Evolutionary conservation across 192 early-diverging fungal genomes (phyloP).

Genomic region (Coemansia sp.): DNA sequence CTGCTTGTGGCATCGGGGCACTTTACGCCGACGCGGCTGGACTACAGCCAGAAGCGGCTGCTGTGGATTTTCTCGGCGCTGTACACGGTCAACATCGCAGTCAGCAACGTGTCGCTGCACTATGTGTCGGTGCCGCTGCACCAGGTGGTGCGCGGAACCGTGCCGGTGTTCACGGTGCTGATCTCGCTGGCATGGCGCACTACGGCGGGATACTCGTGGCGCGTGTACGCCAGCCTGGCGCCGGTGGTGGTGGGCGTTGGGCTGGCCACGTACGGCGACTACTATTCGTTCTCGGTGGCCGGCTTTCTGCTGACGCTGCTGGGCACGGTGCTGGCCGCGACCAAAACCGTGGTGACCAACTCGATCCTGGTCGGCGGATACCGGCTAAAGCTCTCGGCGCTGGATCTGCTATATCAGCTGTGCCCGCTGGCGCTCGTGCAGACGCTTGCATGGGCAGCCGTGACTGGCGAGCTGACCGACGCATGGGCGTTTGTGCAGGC

Average conservation of each 20-base stretch:
- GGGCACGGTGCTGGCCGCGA: constrained; percentile 71
- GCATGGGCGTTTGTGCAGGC: constrained; percentile 3
- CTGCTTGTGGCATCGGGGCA: constrained; percentile 46
- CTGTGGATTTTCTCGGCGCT: constrained; percentile 78
- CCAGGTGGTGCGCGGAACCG: constrained; percentile 79
- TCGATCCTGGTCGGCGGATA: constrained; percentile 65
- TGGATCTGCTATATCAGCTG: constrained; percentile 79
- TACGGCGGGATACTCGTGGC: constrained; percentile 26
- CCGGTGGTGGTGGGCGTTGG: constrained; percentile 71
- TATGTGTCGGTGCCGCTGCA: constrained; percentile 64
- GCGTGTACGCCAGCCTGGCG: constrained; percentile 34
- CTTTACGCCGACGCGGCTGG: constrained; percentile 55
- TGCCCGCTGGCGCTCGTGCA: constrained; percentile 72
- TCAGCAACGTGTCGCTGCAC: constrained; percentile 78
- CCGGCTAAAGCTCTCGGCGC: constrained; percentile 67
- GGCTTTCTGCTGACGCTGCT: constrained; percentile 76
- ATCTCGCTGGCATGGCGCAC: constrained; percentile 54
- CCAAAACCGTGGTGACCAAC: constrained; percentile 84
- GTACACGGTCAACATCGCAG: constrained; percentile 87
- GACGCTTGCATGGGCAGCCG: constrained; percentile 59
- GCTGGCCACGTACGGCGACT: constrained; percentile 80
- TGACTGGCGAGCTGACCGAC: constrained; percentile 60
- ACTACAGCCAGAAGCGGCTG: constrained; percentile 57
- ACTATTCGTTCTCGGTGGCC: constrained; percentile 65
- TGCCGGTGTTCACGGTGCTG: constrained; percentile 72